A percentile compares a stretch with the other conserved stretches of the same genome.
These are phyloP conservation scores for Aureobasidium pullulans DNA, from an alignment of 2,329 filamentous ascomycete species.

Conservation along the genomic window DNA sequence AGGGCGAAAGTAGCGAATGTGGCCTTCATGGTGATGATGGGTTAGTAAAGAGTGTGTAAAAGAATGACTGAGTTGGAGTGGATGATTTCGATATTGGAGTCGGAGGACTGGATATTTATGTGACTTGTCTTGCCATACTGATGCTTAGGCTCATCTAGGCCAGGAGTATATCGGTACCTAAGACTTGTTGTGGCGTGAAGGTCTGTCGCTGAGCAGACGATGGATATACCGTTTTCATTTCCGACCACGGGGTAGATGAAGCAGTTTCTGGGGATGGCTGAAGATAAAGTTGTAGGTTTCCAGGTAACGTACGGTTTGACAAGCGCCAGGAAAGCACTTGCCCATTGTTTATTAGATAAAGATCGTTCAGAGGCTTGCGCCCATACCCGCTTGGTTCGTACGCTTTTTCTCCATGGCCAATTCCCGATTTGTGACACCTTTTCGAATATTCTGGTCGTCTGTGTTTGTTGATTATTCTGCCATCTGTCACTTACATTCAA, in stretches of 20 bases:
- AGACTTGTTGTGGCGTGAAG: neutral
- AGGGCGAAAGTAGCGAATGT: neutral
- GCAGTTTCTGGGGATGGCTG: neutral
- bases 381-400: too few species aligned
- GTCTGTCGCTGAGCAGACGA: neutral
- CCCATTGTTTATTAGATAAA: neutral
- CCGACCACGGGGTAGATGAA: neutral
- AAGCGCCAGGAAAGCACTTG: neutral
- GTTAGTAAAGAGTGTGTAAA: neutral
- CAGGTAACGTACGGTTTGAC: neutral
- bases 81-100: neutral
- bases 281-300: neutral
- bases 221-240: conserved; percentile 9
- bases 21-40: neutral
- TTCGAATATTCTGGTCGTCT: neutral
- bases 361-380: neutral
- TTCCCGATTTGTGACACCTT: too few species aligned
- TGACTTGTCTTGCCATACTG: neutral
- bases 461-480: neutral
- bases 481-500: neutral
- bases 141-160: neutral
- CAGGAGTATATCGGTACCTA: neutral
- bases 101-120: neutral
- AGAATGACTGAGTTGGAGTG: conserved; percentile 9
- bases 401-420: too few species aligned